A percentile compares a stretch with the other conserved stretches of the same genome.
Evolutionary conservation across 192 early-diverging fungal species (phyloP).

Genomic region (Coemansia sp.): DNA sequence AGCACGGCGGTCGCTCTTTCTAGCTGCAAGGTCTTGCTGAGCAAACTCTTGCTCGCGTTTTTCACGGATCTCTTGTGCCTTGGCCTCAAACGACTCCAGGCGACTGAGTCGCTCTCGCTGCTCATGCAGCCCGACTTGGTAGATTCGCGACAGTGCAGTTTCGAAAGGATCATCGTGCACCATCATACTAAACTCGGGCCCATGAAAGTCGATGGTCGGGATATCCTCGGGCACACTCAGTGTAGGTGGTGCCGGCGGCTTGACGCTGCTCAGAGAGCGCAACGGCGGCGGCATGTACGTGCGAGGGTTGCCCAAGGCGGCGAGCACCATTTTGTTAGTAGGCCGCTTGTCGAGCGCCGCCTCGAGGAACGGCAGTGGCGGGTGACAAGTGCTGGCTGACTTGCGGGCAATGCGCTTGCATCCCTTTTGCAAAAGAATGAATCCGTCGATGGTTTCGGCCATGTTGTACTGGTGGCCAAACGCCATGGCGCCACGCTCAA

Average conservation of each 20-base stretch:
- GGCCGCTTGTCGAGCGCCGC: conserved; percentile 16
- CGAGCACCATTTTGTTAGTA: conserved; percentile 31
- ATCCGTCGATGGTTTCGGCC: conserved; percentile 57
- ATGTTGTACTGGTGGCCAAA: conserved; percentile 54
- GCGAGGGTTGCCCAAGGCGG: conserved; percentile 37
- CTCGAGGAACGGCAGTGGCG: conserved; percentile 28
- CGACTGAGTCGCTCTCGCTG: conserved; percentile 56
- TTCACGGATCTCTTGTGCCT: conserved; percentile 39
- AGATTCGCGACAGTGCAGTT: conserved; percentile 55
- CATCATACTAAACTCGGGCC: conserved; percentile 44
- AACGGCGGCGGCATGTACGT: conserved; percentile 44
- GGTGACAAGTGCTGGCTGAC: conserved; percentile 32
- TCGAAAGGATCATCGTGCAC: conserved; percentile 61
- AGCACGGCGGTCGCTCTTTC: neutral
- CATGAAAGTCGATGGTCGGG: conserved; percentile 49
- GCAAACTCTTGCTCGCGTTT: conserved; percentile 31
- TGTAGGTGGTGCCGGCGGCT: conserved; percentile 29
- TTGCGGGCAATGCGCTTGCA: conserved; percentile 57
- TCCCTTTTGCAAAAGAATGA: conserved; percentile 49
- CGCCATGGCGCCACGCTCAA: conserved; percentile 47
- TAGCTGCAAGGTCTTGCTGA: conserved; percentile 1
- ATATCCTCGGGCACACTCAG: conserved; percentile 48
- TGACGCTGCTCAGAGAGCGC: conserved; percentile 28
- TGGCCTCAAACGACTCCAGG: conserved; percentile 51
- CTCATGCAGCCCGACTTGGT: conserved; percentile 52